phyloP scores from a whole-genome alignment of 2,329 filamentous ascomycete genomes.

The Penicillium olsonii region DNA sequence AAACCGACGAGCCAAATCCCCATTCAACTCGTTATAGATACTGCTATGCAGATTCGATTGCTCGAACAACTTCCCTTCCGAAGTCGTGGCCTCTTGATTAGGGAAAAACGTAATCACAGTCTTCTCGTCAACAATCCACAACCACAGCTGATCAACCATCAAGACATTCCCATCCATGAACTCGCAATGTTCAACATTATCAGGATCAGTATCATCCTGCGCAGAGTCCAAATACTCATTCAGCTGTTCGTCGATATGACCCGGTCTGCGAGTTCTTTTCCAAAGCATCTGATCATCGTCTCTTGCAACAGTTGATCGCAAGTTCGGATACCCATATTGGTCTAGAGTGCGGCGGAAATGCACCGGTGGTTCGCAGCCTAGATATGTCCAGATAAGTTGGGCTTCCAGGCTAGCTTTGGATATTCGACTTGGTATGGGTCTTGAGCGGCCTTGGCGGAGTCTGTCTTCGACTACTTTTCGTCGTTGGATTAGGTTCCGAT shows the following conservation, averaged over 20 bases:
- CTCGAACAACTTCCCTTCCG: slow-evolving; percentile 36
- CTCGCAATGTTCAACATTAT: slow-evolving; percentile 12
- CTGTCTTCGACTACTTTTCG: slow-evolving; percentile 58
- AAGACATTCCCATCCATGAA: slow-evolving; percentile 51
- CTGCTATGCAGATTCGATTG: slow-evolving; percentile 64
- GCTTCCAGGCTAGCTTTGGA: slow-evolving; percentile 58
- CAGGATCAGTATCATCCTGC: slow-evolving; percentile 15
- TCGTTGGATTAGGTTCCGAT: slow-evolving; percentile 58
- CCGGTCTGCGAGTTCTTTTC: slow-evolving; percentile 60
- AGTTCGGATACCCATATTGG: slow-evolving; percentile 64
- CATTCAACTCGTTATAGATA: slow-evolving; percentile 67
- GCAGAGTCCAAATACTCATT: slow-evolving; percentile 43
- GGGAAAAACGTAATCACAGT: slow-evolving; percentile 38
- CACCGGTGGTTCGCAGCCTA: slow-evolving; percentile 62
- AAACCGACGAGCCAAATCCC: slow-evolving; percentile 63
- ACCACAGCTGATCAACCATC: slow-evolving; percentile 69
- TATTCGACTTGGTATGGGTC: slow-evolving; percentile 58
- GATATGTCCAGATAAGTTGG: slow-evolving; percentile 64
- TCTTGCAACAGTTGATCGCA: slow-evolving; percentile 60
- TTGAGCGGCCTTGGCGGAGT: slow-evolving; percentile 55
- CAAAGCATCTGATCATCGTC: slow-evolving; percentile 70
- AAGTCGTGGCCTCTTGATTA: slow-evolving; percentile 36
- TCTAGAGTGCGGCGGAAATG: slow-evolving; percentile 65
- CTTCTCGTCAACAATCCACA: slow-evolving; percentile 46
- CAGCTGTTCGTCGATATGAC: slow-evolving; percentile 39